phyloP scores from a whole-genome alignment of 108 stramenopile genomes.

The Epipyxis sp. region DNA sequence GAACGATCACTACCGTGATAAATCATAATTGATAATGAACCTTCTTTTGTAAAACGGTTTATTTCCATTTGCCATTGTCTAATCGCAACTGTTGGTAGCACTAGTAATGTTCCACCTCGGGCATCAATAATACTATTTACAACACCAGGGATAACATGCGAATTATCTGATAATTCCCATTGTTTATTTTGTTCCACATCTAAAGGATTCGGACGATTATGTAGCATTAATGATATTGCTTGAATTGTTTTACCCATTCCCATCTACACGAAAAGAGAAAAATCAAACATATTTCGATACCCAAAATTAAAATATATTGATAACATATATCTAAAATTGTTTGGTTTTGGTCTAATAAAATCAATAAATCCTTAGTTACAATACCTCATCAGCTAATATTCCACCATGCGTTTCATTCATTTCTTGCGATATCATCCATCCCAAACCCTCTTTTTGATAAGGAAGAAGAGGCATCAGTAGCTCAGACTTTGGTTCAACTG shows the following conservation, averaged over 20 bases:
- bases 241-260: conserved; percentile 76
- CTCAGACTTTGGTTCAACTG: conserved; percentile 66
- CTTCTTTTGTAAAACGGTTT: conserved; percentile 76
- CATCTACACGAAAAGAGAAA: background rate
- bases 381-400: conserved; percentile 84
- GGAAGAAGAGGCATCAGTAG: conserved; percentile 75
- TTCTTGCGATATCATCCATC: conserved; percentile 89
- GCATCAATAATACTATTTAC: conserved; percentile 22
- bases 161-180: conserved; percentile 69
- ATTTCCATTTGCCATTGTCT: conserved; percentile 93
- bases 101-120: conserved; percentile 76
- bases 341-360: background rate
- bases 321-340: too few species aligned
- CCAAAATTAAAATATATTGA: too few species aligned
- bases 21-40: conserved; percentile 69
- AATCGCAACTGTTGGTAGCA: conserved; percentile 91
- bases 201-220: conserved; percentile 64
- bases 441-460: conserved; percentile 88
- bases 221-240: conserved; percentile 82
- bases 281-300: background rate
- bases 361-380: conserved; percentile 29
- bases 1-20: conserved; percentile 85
- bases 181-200: conserved; percentile 49
- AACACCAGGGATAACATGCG: conserved; percentile 37
- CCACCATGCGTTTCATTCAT: conserved; percentile 59